phyloP scores from a whole-genome alignment of 108 stramenopile genomes.

The Cyclotella atomus region DNA sequence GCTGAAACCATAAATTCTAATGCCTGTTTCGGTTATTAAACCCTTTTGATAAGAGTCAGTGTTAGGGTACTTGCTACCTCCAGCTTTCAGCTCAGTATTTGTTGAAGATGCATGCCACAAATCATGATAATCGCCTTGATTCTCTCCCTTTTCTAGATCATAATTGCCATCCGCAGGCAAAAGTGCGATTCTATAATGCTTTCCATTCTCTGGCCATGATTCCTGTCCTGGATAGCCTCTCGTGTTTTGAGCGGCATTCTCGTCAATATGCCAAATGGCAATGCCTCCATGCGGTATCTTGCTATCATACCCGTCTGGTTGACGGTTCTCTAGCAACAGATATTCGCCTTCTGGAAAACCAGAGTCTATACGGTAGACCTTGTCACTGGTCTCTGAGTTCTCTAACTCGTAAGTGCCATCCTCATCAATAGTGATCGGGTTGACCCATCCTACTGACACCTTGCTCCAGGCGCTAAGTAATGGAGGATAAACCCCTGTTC shows the following conservation, averaged over 20 bases:
- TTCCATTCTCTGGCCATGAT: slow-evolving; percentile 66
- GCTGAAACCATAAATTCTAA: slow-evolving; percentile 48
- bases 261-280: slow-evolving; percentile 71
- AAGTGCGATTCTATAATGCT: slow-evolving; percentile 75
- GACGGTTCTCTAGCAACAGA: slow-evolving; percentile 73
- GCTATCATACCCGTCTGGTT: slow-evolving; percentile 55
- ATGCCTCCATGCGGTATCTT: slow-evolving; percentile 54
- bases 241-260: slow-evolving; percentile 35
- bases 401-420: slow-evolving; percentile 46
- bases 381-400: slow-evolving; percentile 29
- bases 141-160: slow-evolving; percentile 65
- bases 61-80: slow-evolving; percentile 52
- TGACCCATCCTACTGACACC: slow-evolving; percentile 57
- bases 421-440: slow-evolving; percentile 37
- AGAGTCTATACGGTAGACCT: slow-evolving; percentile 56
- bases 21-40: slow-evolving; percentile 32
- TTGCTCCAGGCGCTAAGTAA: slow-evolving; percentile 60
- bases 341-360: slow-evolving; percentile 62
- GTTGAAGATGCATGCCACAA: slow-evolving; percentile 46
- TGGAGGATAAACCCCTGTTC: slow-evolving; percentile 53
- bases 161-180: slow-evolving; percentile 76
- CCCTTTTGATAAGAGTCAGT: slow-evolving; percentile 69
- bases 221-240: slow-evolving; percentile 53
- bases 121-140: slow-evolving; percentile 59
- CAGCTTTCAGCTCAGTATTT: slow-evolving; percentile 32